These are phyloP conservation scores for Phycomyces nitens DNA, from an alignment of 192 early-diverging fungal genomes.

Conservation along the genomic window DNA sequence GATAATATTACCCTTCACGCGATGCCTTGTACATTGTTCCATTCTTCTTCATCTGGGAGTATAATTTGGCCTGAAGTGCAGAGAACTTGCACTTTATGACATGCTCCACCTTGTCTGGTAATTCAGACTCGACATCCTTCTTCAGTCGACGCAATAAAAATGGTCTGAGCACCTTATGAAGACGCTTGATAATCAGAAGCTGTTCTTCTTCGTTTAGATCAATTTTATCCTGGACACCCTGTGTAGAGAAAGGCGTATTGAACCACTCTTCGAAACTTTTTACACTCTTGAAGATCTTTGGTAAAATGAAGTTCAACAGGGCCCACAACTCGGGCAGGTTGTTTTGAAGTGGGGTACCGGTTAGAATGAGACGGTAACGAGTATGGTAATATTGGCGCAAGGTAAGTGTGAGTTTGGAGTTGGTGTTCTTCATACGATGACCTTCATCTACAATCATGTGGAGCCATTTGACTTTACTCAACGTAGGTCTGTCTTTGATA, in stretches of 20 bases:
- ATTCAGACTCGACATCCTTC: conserved; percentile 96
- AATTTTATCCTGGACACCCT: conserved; percentile 81
- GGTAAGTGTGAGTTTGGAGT: conserved; percentile 82
- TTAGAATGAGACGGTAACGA: conserved; percentile 94
- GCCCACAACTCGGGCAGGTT: conserved; percentile 97
- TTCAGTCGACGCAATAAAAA: conserved; percentile 96
- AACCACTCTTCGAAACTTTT: conserved; percentile 99
- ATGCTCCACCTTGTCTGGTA: conserved; percentile 95
- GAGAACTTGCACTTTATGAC: conserved; percentile 93
- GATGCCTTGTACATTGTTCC: conserved; percentile 68
- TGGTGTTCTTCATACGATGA: conserved; percentile 97
- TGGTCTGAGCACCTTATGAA: conserved; percentile 95
- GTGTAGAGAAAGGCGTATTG: conserved; percentile 88
- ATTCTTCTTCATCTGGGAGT: conserved; percentile 82
- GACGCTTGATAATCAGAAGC: conserved; percentile 91
- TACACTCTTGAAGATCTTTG: conserved; percentile 94
- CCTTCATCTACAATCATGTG: conserved; percentile 99
- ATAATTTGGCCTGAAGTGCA: conserved; percentile 78
- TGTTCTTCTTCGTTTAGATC: conserved; percentile 98
- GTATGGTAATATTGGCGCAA: conserved; percentile 85
- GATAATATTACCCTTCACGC: conserved; percentile 51
- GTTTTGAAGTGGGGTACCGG: conserved; percentile 97
- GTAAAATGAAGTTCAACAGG: conserved; percentile 92
- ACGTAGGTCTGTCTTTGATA: conserved; percentile 82
- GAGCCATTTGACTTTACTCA: conserved; percentile 94